These are phyloP conservation scores for Gelatoporia subvermispora DNA, from an alignment of 768 basidiomycete species.

Conservation along the genomic window DNA sequence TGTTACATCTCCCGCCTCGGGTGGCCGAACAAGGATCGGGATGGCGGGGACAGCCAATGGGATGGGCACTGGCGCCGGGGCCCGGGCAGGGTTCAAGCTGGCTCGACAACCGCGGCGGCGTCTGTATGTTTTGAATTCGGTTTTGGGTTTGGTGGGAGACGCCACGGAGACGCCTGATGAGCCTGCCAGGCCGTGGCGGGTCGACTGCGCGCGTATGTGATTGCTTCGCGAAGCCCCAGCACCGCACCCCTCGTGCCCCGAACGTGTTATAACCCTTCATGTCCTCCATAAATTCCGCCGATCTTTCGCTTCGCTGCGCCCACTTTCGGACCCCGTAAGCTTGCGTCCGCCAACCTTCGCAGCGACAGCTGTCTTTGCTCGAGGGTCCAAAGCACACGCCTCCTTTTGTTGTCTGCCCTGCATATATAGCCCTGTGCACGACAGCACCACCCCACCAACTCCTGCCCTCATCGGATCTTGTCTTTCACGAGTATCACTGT, in stretches of 20 bases:
- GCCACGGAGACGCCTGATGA: too few relatives aligned
- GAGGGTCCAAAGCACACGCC: neutral
- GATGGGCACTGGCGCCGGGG: too few relatives aligned
- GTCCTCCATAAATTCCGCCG: constrained; percentile 1
- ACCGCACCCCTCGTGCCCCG: neutral
- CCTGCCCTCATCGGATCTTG: neutral
- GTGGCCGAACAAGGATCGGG: too few relatives aligned
- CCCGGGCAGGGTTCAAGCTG: too few relatives aligned
- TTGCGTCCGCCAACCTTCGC: too few relatives aligned
- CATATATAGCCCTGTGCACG: neutral
- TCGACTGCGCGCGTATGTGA: neutral
- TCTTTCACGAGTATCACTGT: neutral
- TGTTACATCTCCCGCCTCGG: too few relatives aligned
- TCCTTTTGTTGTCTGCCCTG: neutral
- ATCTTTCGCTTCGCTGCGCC: neutral
- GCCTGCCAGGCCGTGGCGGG: neutral
- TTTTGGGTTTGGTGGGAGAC: too few relatives aligned
- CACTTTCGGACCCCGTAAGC: neutral
- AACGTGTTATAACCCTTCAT: neutral
- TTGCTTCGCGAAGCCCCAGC: neutral
- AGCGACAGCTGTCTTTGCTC: too few relatives aligned
- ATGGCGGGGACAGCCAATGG: too few relatives aligned
- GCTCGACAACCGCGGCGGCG: too few relatives aligned
- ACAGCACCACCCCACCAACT: neutral
- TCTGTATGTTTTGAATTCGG: too few relatives aligned